Conservation (phyloP, 1,139 yeast genomes). For the Neolecta irregularis region DNA sequence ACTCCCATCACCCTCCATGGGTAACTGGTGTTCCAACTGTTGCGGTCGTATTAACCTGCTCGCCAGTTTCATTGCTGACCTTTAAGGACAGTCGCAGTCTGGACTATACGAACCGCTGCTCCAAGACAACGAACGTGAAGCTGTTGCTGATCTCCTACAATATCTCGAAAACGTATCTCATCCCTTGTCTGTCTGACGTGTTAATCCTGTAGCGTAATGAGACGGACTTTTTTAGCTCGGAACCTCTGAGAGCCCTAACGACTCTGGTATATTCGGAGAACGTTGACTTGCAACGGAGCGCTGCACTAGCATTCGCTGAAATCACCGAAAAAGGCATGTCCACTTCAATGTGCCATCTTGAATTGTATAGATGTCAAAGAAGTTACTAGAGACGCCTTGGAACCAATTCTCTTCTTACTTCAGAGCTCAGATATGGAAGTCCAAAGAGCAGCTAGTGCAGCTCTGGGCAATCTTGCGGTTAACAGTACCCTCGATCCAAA, state of each 20-base stretch:
- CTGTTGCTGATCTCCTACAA: conserved; percentile 76
- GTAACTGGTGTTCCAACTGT: too few species aligned
- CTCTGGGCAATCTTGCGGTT: conserved; percentile 90
- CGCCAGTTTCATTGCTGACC: background rate
- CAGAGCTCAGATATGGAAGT: conserved; percentile 87
- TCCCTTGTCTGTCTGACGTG: conserved; percentile 8
- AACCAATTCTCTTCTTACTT: conserved; percentile 74
- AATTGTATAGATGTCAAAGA: conserved; percentile 49
- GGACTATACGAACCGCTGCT: conserved; percentile 54
- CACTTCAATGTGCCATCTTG: background rate
- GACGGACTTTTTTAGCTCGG: conserved; percentile 64
- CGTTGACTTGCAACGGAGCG: conserved; percentile 87
- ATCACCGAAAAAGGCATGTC: conserved; percentile 61
- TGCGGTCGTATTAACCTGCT: too few species aligned
- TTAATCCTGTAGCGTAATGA: conserved; percentile 34
- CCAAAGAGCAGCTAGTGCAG: conserved; percentile 97
- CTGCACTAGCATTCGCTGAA: conserved; percentile 97
- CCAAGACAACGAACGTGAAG: conserved; percentile 84
- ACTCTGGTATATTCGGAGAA: conserved; percentile 90
- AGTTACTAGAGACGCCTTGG: conserved; percentile 78
- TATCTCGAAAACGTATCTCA: conserved; percentile 58
- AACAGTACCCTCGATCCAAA: conserved; percentile 30
- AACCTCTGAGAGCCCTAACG: conserved; percentile 74
- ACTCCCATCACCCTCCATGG: too few species aligned
- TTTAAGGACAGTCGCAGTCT: conserved; percentile 18